Percentiles rank a stretch among this genome's conserved stretches.
Evolutionary conservation across 1,284 basidiomycete species (phyloP).

Genomic region (Marasmius fiardii): DNA sequence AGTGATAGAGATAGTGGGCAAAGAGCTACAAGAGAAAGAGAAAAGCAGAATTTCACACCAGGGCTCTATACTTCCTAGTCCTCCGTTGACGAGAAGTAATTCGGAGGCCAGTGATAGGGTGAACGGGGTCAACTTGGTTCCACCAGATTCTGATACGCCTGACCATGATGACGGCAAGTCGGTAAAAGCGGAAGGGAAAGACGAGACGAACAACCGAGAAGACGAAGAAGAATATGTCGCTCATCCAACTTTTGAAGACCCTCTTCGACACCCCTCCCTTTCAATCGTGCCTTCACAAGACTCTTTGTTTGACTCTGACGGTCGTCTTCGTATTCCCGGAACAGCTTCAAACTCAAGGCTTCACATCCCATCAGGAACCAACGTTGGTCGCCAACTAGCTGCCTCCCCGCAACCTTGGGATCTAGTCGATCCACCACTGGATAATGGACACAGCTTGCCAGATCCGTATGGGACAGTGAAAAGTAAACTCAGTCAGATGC

Average conservation of each 20-base stretch:
- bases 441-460: constrained; percentile 24
- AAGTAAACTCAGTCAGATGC: constrained; percentile 31
- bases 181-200: no score
- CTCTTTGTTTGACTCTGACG: background rate
- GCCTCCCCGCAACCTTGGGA: constrained; percentile 62
- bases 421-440: constrained; percentile 42
- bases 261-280: background rate
- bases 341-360: background rate
- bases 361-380: background rate
- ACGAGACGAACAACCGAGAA: background rate
- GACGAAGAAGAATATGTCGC: no score
- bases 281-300: background rate
- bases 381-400: background rate
- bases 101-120: background rate
- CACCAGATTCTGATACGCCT: no score
- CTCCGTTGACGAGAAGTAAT: constrained; percentile 1
- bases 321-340: background rate
- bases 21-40: background rate
- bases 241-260: background rate
- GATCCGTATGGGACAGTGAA: constrained; percentile 24
- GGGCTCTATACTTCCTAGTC: background rate
- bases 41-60: background rate
- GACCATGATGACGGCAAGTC: no score
- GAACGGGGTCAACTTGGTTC: no score
- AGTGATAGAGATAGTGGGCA: background rate